Percentiles rank a stretch among this genome's conserved stretches.
phyloP scores from a whole-genome alignment of 2,329 filamentous ascomycete species.

The Cladosporium sp. region DNA sequence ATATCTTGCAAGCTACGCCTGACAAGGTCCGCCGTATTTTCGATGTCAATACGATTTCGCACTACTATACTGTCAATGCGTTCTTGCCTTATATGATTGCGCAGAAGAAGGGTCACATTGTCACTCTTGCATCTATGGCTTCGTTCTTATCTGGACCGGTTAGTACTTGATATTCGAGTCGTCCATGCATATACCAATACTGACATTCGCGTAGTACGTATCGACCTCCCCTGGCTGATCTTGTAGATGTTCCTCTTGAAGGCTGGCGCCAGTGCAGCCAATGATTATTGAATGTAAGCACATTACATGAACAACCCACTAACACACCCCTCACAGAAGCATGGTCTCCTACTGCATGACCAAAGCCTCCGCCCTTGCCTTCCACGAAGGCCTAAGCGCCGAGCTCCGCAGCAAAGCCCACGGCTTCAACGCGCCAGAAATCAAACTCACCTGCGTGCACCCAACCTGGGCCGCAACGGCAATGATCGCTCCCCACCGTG shows the following conservation, averaged over 20 bases:
- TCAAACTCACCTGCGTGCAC: conserved; percentile 46
- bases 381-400: conserved; percentile 51
- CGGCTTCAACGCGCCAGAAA: conserved; percentile 42
- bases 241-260: not conserved
- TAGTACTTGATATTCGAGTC: not conserved
- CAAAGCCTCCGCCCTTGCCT: conserved; percentile 54
- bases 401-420: conserved; percentile 42
- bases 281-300: not conserved
- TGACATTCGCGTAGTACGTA: conserved; percentile 4
- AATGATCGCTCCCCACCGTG: conserved; percentile 37
- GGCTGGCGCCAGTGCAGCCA: no score
- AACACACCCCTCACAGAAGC: not conserved
- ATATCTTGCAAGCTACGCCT: conserved; percentile 50
- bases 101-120: conserved; percentile 56
- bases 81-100: conserved; percentile 55
- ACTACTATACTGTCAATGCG: conserved; percentile 53
- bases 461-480: conserved; percentile 46
- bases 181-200: not conserved
- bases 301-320: not conserved
- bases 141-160: conserved; percentile 42
- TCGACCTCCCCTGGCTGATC: not conserved
- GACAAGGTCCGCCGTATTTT: conserved; percentile 50
- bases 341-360: conserved; percentile 53
- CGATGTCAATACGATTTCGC: conserved; percentile 54
- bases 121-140: conserved; percentile 57